These are phyloP conservation scores for Kalmusia sp. DNA, from an alignment of 2,329 filamentous ascomycete species.

Conservation along the genomic window DNA sequence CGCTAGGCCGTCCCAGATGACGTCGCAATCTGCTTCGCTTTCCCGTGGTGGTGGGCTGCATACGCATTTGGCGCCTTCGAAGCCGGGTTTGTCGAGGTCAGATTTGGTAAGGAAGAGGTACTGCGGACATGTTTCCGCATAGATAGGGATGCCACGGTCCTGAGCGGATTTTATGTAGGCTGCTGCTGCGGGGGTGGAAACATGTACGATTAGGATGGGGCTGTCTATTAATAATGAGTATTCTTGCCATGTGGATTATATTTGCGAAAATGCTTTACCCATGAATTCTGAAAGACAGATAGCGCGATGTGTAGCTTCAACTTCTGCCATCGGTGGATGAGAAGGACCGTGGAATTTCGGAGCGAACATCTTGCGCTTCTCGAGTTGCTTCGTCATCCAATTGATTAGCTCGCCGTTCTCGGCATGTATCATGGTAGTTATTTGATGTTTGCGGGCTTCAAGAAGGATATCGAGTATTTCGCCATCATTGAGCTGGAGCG, in stretches of 20 bases:
- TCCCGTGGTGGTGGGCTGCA: slow-evolving; percentile 62
- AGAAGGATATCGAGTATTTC: slow-evolving; percentile 48
- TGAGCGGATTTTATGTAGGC: slow-evolving; percentile 58
- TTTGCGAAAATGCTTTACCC: slow-evolving; percentile 11
- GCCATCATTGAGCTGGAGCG: slow-evolving; percentile 47
- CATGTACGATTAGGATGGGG: slow-evolving; percentile 63
- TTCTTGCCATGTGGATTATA: no score
- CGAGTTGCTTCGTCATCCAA: slow-evolving; percentile 62
- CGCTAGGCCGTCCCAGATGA: slow-evolving; percentile 58
- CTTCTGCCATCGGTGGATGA: slow-evolving; percentile 58
- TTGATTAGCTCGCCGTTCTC: slow-evolving; percentile 63
- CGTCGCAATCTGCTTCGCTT: slow-evolving; percentile 55
- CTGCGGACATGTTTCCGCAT: slow-evolving; percentile 64
- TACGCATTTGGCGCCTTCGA: slow-evolving; percentile 63
- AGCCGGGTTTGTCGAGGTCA: slow-evolving; percentile 58
- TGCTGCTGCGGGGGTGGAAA: slow-evolving; percentile 57
- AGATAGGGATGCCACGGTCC: slow-evolving; percentile 57
- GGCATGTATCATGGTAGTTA: slow-evolving; percentile 64
- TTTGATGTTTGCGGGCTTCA: slow-evolving; percentile 51
- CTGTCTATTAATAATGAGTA: slow-evolving; percentile 34
- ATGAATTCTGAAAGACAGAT: slow-evolving; percentile 60
- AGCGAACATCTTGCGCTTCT: slow-evolving; percentile 55
- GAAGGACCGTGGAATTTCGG: slow-evolving; percentile 61
- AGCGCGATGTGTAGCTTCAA: slow-evolving; percentile 61
- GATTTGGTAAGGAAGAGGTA: slow-evolving; percentile 62